Evolutionary conservation across 106 monocot species (phyloP), one percentile per base, ranked within the genome.

Genomic region (Agapanthus africanus): DNA sequence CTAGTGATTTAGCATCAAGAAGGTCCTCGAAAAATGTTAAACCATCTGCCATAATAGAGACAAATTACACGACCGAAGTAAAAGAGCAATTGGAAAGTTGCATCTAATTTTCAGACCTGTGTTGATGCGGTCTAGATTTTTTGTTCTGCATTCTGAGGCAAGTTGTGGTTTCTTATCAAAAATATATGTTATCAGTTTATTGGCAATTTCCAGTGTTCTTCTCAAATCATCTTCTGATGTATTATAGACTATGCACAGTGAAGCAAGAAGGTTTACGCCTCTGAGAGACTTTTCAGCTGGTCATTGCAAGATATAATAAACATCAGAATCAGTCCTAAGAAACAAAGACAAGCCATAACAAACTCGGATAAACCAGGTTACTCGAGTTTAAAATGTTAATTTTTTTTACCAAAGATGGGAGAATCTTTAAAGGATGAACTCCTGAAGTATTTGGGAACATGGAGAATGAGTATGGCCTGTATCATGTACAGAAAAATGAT

Each of bases 401-500:
- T n/a, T n/a, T n/a, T n/a, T n/a, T 62, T 84, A 88, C 95, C 81
- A 77, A 86, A 82, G 25, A 67, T 67, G 16, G 80, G 71, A 32
- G 84, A 80, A 64, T 78, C 73, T 16, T 71, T 67, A 37, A 91
- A 34, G 36, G 81, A 63, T 64, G 88, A 86, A 37, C 79, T 91
- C 60, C 95, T 83, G 68, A 86, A 74, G 44, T 54, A 44, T 23
- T 66, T 65, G 19, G 91, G 95, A 27, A 95, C 78, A 50, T 95
- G 95, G 57, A 95, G 75, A 74, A 95, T 79, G 23, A 95, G 84
- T 60, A 88, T 78, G 34, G 88, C 88, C 95, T 95, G 78, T 22
- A 46, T 62, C 74, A 69, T 69, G 33, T 46, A 35, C 39, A 25
- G 67, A 26, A 34, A 61, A 35, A 35, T 35, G 2, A 5, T 35